A percentile compares a stretch with the other conserved stretches of the same genome.
phyloP scores from a whole-genome alignment of 2,329 filamentous ascomycete genomes.

The Xylariaceae sp. region DNA sequence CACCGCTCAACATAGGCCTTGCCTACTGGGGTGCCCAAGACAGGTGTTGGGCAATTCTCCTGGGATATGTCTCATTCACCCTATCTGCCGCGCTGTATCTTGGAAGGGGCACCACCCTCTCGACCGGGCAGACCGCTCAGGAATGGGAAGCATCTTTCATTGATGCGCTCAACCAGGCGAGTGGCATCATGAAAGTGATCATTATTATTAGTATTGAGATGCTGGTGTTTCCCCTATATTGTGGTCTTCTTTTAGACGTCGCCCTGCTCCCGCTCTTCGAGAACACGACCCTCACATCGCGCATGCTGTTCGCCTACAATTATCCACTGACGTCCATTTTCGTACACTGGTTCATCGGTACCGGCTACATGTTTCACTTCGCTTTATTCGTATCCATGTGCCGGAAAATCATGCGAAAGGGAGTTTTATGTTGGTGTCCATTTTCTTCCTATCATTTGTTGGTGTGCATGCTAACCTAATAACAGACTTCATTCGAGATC shows the following conservation, averaged over 20 bases:
- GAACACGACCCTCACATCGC: constrained; percentile 67
- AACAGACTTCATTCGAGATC: constrained; percentile 89
- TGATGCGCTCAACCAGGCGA: constrained; percentile 83
- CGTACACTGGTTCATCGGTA: constrained; percentile 97
- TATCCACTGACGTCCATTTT: constrained; percentile 89
- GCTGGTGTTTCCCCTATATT: constrained; percentile 95
- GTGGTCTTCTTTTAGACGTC: constrained; percentile 80
- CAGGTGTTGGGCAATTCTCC: constrained; percentile 64
- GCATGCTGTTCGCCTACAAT: constrained; percentile 69
- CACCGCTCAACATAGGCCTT: constrained; percentile 49
- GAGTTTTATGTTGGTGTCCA: constrained; percentile 71
- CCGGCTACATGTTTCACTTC: constrained; percentile 99
- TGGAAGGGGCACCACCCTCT: constrained; percentile 64
- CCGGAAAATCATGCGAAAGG: constrained; percentile 91
- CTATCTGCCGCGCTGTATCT: constrained; percentile 73
- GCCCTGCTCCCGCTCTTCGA: constrained; percentile 88
- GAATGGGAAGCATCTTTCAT: constrained; percentile 72
- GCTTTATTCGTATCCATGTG: constrained; percentile 98
- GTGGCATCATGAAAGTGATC: constrained; percentile 95
- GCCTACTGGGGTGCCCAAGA: constrained; percentile 64
- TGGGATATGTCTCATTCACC: constrained; percentile 76
- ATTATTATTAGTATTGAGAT: constrained; percentile 99
- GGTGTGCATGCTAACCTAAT: constrained; percentile 27
- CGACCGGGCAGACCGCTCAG: constrained; percentile 48
- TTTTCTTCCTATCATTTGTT: background rate